phyloP scores from a whole-genome alignment of 441 rosid genomes.

The Flueggea neowawraea region DNA sequence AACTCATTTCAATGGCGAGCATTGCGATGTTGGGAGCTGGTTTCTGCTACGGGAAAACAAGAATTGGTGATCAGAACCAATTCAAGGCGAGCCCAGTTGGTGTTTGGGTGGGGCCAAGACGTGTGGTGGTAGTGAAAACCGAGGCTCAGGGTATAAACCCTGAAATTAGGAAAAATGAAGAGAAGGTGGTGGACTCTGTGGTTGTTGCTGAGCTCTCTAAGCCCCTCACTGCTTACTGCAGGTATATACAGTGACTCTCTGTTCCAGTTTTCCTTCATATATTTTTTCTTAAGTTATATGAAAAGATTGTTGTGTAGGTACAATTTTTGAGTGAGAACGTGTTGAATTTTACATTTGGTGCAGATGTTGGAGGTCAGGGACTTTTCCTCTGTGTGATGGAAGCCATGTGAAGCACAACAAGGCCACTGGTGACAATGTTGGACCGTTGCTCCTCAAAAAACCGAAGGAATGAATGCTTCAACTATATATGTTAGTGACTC shows the following conservation, averaged over 20 bases:
- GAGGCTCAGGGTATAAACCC: constrained; percentile 68
- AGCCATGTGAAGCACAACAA: constrained; percentile 92
- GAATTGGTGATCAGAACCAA: neutral
- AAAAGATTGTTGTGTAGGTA: too few species aligned
- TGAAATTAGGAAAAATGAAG: constrained; percentile 76
- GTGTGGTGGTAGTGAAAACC: constrained; percentile 52
- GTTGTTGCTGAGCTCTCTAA: constrained; percentile 70
- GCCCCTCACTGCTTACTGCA: constrained; percentile 85
- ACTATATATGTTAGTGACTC: too few species aligned
- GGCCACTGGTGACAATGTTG: constrained; percentile 93
- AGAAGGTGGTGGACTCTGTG: constrained; percentile 81
- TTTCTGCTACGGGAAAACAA: constrained; percentile 26
- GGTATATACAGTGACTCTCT: constrained; percentile 26
- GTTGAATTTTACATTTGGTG: neutral
- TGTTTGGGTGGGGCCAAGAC: constrained; percentile 21
- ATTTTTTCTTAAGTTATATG: too few species aligned
- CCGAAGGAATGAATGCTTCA: constrained; percentile 22
- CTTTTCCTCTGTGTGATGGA: constrained; percentile 90
- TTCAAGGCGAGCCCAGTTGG: too few species aligned
- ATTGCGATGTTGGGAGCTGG: constrained; percentile 20
- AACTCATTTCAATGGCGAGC: constrained; percentile 34
- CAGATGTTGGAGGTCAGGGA: constrained; percentile 94
- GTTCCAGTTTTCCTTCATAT: too few species aligned
- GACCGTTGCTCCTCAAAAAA: constrained; percentile 84
- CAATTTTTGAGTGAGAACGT: neutral